These are phyloP conservation scores for Xylaria cubensis DNA, from an alignment of 495 filamentous ascomycete genomes.

Conservation along the genomic window DNA sequence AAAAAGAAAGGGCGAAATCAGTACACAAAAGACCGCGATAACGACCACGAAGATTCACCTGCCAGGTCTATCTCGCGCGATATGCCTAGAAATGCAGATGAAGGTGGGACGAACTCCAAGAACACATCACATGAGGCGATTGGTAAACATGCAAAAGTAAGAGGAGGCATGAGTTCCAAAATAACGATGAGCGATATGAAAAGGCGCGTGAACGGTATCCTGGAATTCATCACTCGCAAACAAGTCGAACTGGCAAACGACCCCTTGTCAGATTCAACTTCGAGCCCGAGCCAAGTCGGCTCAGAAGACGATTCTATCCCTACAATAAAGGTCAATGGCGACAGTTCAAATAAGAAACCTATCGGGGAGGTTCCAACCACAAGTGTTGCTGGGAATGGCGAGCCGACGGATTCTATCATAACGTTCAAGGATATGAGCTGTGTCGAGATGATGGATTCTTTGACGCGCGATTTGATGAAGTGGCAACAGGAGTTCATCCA, in stretches of 20 bases:
- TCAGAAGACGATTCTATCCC: constrained; percentile 23
- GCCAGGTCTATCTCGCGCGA: constrained; percentile 73
- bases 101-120: constrained; percentile 44
- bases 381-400: constrained; percentile 27
- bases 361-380: constrained; percentile 30
- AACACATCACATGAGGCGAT: constrained; percentile 33
- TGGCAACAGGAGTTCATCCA: constrained; percentile 70
- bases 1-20: constrained; percentile 82
- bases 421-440: constrained; percentile 73
- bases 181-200: constrained; percentile 93
- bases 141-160: constrained; percentile 46
- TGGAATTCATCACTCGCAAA: constrained; percentile 89
- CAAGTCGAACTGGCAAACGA: constrained; percentile 83
- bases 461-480: constrained; percentile 76
- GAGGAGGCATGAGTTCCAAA: constrained; percentile 61
- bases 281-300: constrained; percentile 28
- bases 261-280: constrained; percentile 34
- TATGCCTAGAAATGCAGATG: constrained; percentile 47
- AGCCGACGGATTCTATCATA: constrained; percentile 35
- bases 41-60: constrained; percentile 69
- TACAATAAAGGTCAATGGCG: constrained; percentile 45
- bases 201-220: constrained; percentile 77
- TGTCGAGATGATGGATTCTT: constrained; percentile 82
- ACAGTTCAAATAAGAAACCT: constrained; percentile 16
- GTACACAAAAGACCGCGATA: constrained; percentile 78